Evolutionary conservation across 179 eudicot species (phyloP).

Genomic region (Sideroxylon spinosum): DNA sequence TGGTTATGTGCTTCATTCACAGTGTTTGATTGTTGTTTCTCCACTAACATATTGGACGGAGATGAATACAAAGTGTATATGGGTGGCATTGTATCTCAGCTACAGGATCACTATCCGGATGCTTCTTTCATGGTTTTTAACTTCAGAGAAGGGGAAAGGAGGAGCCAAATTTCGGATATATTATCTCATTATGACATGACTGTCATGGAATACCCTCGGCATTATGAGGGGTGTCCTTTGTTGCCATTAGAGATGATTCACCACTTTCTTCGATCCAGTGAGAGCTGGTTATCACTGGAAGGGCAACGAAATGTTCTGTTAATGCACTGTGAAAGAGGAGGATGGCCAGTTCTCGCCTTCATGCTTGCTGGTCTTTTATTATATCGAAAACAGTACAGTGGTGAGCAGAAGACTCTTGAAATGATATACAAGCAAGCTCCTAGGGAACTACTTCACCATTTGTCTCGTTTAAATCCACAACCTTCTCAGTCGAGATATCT

Average conservation of each 20-base stretch:
- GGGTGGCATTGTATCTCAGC: conserved; percentile 72
- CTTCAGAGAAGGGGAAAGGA: conserved; percentile 73
- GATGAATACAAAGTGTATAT: conserved; percentile 66
- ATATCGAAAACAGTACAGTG: conserved; percentile 67
- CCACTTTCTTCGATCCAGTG: conserved; percentile 75
- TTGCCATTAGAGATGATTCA: conserved; percentile 77
- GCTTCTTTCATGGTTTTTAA: conserved; percentile 91
- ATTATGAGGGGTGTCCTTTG: conserved; percentile 73
- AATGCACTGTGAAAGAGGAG: conserved; percentile 92
- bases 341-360: conserved; percentile 91
- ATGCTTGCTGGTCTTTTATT: conserved; percentile 92
- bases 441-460: conserved; percentile 67
- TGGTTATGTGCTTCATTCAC: conserved; percentile 18
- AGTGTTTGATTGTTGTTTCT: conserved; percentile 97
- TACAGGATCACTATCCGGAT: conserved; percentile 77
- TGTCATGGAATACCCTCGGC: conserved; percentile 89
- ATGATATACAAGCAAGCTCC: conserved; percentile 93
- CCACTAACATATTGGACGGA: conserved; percentile 65
- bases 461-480: conserved; percentile 76
- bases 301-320: conserved; percentile 80
- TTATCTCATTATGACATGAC: conserved; percentile 83
- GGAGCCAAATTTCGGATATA: conserved; percentile 68
- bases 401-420: conserved; percentile 87
- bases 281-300: conserved; percentile 72
- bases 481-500: conserved; percentile 87